phyloP scores from a whole-genome alignment of 2,329 filamentous ascomycete genomes.

The Passalora sequoiae region DNA sequence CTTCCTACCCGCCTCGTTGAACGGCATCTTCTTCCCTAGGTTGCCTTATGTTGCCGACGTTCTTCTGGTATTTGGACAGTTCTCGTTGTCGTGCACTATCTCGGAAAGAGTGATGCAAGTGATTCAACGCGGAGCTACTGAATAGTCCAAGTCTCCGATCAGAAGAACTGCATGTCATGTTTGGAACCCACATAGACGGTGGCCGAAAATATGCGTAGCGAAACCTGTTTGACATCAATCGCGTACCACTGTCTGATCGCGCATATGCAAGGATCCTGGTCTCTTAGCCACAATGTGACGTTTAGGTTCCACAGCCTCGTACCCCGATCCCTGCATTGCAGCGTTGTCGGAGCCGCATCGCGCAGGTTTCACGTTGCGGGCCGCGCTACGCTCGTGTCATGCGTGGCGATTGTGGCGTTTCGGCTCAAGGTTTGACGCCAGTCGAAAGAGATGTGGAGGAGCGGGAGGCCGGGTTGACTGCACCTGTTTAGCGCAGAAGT shows the following conservation, averaged over 20 bases:
- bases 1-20: slow-evolving; percentile 23
- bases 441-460: neutral
- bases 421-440: slow-evolving; percentile 15
- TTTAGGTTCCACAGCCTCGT: too few species aligned
- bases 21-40: slow-evolving; percentile 10
- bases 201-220: slow-evolving; percentile 6
- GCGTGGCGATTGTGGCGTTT: slow-evolving; percentile 10
- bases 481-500: slow-evolving; percentile 4
- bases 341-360: too few species aligned
- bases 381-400: neutral
- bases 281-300: slow-evolving; percentile 14
- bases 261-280: slow-evolving; percentile 1
- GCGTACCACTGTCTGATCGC: slow-evolving; percentile 7
- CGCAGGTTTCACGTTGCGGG: neutral
- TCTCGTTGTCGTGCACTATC: neutral
- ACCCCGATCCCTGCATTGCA: too few species aligned
- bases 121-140: slow-evolving; percentile 1
- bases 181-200: neutral
- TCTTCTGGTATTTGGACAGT: neutral
- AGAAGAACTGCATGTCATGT: slow-evolving; percentile 1
- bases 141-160: neutral
- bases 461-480: slow-evolving; percentile 1
- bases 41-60: neutral
- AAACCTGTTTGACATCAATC: slow-evolving; percentile 22
- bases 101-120: neutral